Conservation (phyloP, 169 alveolate species). For the Babesia caballi region DNA sequence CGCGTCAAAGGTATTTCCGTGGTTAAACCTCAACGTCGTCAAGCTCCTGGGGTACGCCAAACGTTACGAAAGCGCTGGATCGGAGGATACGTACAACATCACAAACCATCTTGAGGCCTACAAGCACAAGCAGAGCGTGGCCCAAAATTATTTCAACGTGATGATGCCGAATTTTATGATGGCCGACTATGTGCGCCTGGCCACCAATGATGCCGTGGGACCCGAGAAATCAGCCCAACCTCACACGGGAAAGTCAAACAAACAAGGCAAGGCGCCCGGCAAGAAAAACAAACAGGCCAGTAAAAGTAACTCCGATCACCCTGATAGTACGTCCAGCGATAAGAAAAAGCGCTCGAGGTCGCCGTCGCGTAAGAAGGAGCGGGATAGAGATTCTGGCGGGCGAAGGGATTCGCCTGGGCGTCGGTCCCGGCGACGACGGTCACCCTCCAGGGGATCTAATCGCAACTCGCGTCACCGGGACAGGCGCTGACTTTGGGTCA, state of each 20-base stretch:
- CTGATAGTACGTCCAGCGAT: background rate
- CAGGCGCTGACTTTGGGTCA: too few relatives aligned
- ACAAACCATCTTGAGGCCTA: conserved; percentile 26
- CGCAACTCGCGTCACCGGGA: background rate
- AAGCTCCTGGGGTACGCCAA: conserved; percentile 28
- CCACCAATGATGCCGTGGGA: background rate
- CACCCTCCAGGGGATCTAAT: background rate
- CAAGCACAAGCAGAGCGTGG: background rate
- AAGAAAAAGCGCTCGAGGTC: background rate
- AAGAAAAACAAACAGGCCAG: background rate
- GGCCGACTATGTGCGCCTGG: background rate
- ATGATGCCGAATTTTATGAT: background rate
- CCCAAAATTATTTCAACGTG: background rate
- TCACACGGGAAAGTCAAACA: too few relatives aligned
- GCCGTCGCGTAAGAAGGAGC: background rate
- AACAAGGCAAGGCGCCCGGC: background rate
- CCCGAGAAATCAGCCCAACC: background rate
- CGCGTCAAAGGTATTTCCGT: conserved; percentile 47
- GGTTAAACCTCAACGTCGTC: conserved; percentile 51
- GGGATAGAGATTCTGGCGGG: background rate
- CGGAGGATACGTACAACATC: background rate
- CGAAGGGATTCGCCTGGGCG: background rate
- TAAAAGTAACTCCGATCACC: background rate
- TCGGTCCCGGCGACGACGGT: background rate
- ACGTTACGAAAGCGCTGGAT: background rate